Base-by-base conservation (phyloP, 2,329 filamentous ascomycete species). In the Diaporthe vexans region DNA sequence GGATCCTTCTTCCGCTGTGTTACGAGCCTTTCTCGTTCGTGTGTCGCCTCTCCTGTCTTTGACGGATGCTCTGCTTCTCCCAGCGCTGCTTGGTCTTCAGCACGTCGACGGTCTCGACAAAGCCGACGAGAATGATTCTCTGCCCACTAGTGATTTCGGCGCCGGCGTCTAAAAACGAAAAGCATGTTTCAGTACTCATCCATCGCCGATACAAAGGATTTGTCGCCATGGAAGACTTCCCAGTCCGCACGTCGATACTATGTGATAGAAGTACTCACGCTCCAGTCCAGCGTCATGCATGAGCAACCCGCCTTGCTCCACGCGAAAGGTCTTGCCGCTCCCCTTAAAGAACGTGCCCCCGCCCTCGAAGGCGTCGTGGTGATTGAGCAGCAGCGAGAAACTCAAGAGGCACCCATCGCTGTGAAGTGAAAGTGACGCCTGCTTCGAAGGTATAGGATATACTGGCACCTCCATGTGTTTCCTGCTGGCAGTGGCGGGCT, bases 321-420 rank as follows among this genome's bases (percentile, higher is more conserved):
- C 52, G 19, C 40, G 61, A 33, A 74, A 74, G 19, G 74, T 75
- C 33, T 74, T 15, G 6, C 72, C 74, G 11, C 59, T 63, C 9
- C 52, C 72, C 56, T 70, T 74, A 48, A 75, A 75, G 46, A 70
- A 75, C 15, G 74, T 75, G 46, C 74, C 74, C n/a, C 74, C 74
- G 24, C 74, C 74, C 29, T 68, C 26, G 24, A 75, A 75, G 29
- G 72, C 72, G 21, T 58, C 59, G 11, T 72, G 72, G 48, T 70
- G 72, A 35, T 75, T 75, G 1, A 75, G 74, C 8, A 75, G 59
- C 13, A 75, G 72, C 29, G 74, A 74, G 52, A 75, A 75, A 52
- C 74, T 75, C 29, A 74, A 26, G 2, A 75, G 68, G 29, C 74
- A 75, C 3, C 74, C 72, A 40, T 75, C 74, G 19, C 67, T 74